Evolutionary conservation across 352 stramenopile species (phyloP).

Genomic region (Pythium aphanidermatum): DNA sequence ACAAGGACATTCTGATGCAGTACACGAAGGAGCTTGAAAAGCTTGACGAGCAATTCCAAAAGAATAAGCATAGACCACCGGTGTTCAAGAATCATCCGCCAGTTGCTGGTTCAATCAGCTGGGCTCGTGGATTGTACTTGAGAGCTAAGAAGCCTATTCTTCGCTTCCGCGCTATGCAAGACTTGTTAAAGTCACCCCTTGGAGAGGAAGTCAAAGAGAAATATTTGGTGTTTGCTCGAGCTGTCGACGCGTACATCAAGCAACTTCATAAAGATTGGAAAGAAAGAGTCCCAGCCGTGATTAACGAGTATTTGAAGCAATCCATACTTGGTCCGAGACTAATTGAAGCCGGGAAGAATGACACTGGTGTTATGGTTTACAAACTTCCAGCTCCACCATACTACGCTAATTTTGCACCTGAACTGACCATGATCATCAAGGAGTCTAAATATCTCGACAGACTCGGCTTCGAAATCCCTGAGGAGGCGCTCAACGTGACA

Average conservation of each 20-base stretch:
- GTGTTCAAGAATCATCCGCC: constrained; percentile 94
- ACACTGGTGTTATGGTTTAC: constrained; percentile 67
- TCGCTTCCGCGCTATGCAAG: constrained; percentile 91
- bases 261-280: constrained; percentile 92
- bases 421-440: constrained; percentile 93
- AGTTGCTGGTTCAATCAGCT: constrained; percentile 79
- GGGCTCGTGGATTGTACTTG: constrained; percentile 81
- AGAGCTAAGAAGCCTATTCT: constrained; percentile 94
- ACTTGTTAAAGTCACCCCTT: constrained; percentile 86
- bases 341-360: constrained; percentile 64
- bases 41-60: constrained; percentile 88
- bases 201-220: constrained; percentile 93
- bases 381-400: constrained; percentile 89
- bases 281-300: constrained; percentile 76
- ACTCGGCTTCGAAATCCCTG: constrained; percentile 93
- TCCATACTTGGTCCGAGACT: constrained; percentile 88
- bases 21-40: constrained; percentile 95
- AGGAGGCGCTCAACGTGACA: constrained; percentile 93
- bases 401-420: constrained; percentile 91
- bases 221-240: constrained; percentile 91
- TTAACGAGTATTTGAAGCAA: constrained; percentile 91
- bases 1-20: constrained; percentile 95
- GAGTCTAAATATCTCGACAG: constrained; percentile 95
- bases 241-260: constrained; percentile 92
- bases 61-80: constrained; percentile 69